phyloP scores from a whole-genome alignment of 2,329 filamentous ascomycete species.

The Salinomyces thailandicus region DNA sequence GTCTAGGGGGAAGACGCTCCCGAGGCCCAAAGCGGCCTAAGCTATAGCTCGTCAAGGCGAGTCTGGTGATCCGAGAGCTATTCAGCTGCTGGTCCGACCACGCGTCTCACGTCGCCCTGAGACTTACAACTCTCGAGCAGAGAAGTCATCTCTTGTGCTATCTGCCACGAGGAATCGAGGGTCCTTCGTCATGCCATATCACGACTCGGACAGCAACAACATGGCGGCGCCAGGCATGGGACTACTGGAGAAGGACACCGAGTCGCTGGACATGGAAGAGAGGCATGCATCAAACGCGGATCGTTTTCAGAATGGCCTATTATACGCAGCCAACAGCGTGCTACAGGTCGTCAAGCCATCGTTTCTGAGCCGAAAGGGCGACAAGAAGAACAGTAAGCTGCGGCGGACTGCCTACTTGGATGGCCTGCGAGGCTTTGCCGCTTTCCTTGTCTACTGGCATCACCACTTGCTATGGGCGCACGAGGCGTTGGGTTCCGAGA shows the following conservation, averaged over 20 bases:
- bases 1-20: too few species aligned
- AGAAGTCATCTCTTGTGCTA: too few species aligned
- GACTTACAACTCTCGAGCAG: too few species aligned
- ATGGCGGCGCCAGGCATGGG: background rate
- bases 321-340: background rate
- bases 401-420: slow-evolving; percentile 52
- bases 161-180: too few species aligned
- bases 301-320: background rate
- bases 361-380: slow-evolving; percentile 1
- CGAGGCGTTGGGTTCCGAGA: slow-evolving; percentile 27
- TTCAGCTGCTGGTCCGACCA: too few species aligned
- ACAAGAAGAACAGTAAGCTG: slow-evolving; percentile 15
- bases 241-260: background rate
- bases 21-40: too few species aligned
- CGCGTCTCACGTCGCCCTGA: too few species aligned
- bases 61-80: too few species aligned
- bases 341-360: slow-evolving; percentile 1
- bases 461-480: slow-evolving; percentile 51
- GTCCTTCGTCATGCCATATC: too few species aligned
- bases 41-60: too few species aligned
- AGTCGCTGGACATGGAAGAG: background rate
- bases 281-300: background rate
- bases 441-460: slow-evolving; percentile 54
- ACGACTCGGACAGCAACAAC: too few species aligned
- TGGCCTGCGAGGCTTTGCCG: slow-evolving; percentile 56